Conservation (phyloP, 768 basidiomycete species). For the Psilocybe cyanescens region DNA sequence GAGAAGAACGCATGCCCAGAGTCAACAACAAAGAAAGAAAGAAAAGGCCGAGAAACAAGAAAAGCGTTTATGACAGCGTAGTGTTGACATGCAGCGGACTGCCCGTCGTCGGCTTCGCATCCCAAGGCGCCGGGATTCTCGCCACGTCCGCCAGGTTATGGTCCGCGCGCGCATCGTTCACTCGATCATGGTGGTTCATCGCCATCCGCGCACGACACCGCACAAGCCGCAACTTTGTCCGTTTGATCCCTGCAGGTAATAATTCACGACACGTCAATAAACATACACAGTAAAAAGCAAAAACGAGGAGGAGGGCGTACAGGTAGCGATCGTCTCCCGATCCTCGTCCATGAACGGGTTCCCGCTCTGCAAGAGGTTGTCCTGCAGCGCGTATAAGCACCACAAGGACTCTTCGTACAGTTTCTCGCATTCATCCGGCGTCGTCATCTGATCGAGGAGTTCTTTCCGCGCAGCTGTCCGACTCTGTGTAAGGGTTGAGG, state of each 20-base stretch:
- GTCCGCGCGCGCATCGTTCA: conserved; percentile 78
- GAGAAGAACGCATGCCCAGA: neutral
- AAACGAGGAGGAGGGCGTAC: conserved; percentile 41
- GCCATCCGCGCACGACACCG: conserved; percentile 77
- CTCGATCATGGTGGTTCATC: conserved; percentile 74
- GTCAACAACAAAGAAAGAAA: conserved; percentile 5
- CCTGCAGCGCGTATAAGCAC: conserved; percentile 92
- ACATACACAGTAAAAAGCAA: no score
- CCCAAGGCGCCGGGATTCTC: conserved; percentile 75
- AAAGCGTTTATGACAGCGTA: conserved; percentile 18
- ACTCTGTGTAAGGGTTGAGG: conserved; percentile 54
- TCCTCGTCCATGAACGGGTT: conserved; percentile 89
- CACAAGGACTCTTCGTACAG: conserved; percentile 94
- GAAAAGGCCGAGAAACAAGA: conserved; percentile 5
- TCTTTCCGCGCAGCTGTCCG: conserved; percentile 93
- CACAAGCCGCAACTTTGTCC: conserved; percentile 82
- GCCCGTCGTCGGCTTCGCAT: conserved; percentile 44
- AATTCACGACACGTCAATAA: neutral
- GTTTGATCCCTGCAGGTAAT: conserved; percentile 69
- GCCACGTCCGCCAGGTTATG: conserved; percentile 78
- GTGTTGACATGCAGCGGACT: conserved; percentile 20
- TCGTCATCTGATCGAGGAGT: conserved; percentile 75
- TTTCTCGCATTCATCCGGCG: conserved; percentile 86
- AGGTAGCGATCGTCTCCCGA: conserved; percentile 74
- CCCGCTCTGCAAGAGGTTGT: conserved; percentile 80